Base-by-base conservation (phyloP, 805 yeast species). In the Candida golubevii region DNA sequence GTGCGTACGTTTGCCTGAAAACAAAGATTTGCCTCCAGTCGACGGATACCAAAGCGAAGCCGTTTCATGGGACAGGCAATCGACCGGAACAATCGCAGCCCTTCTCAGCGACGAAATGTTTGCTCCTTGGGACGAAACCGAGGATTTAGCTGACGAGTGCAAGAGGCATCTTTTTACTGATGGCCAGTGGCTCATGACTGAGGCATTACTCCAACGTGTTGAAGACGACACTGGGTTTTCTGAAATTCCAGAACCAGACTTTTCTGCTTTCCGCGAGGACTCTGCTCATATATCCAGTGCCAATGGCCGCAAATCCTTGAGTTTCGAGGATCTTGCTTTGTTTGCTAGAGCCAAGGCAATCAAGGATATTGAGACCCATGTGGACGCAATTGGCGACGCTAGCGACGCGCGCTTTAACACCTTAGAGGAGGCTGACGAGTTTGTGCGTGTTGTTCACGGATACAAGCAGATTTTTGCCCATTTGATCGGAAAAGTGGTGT, bases 171-270 rank as follows among this genome's bases (percentile, higher is more conserved):
- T 40, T 29, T 34, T 40, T 13, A 34, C 29, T 8, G 15, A 15
- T 9, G 9, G 8, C 7, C 14, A 11, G 34, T 40, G 43, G 43
- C n/a, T 28, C 9, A 8, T 12, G 15, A 40, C 43, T 3, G 38
- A 35, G 38, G 12, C 31, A 12, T 18, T 40, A 31, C 43, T 40
- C 23, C n/a, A 7, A 13, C 11, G 34, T 15, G 23, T 40, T 15
- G 43, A 40, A 30, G 38, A 34, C 8, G 38, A 35, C 27, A 40
- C 43, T 6, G 43, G 38, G 11, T 34, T 40, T 23, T 28, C 43
- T 7, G 7, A 11, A 6, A 26, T 35, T 23, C 26, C 40, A 7
- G 13, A 15, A 27, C 34, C 40, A 8, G 10, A 12, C 6, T 14
- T 26, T 26, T 5, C 33, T 10, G 23, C 27, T 28, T 33, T 31